These are phyloP conservation scores for Cystofilobasidium capitatum DNA, from an alignment of 768 basidiomycete species.

Conservation along the genomic window DNA sequence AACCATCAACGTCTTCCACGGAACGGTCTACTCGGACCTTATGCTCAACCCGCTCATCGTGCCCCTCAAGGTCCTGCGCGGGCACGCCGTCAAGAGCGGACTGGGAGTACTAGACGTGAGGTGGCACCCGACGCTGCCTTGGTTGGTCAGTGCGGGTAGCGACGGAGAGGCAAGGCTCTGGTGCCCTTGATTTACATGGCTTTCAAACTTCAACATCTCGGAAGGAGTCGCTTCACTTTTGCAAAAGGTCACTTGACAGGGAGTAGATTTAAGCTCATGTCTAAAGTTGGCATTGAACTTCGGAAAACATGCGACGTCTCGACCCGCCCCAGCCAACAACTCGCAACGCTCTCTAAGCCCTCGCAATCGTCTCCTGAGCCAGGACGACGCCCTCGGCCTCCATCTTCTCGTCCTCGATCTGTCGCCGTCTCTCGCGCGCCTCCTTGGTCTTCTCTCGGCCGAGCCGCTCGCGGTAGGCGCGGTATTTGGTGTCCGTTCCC, in stretches of 20 bases:
- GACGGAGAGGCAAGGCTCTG: constrained; percentile 82
- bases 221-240: no score
- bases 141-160: constrained; percentile 85
- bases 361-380: constrained; percentile 6
- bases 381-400: constrained; percentile 6
- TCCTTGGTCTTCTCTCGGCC: background rate
- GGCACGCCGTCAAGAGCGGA: constrained; percentile 74
- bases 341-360: no score
- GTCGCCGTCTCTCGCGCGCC: background rate
- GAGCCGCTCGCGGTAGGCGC: constrained; percentile 18
- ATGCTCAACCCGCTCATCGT: constrained; percentile 97
- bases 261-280: no score
- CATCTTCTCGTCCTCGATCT: constrained; percentile 14
- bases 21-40: constrained; percentile 84
- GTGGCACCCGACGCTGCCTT: constrained; percentile 84
- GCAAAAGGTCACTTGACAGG: no score
- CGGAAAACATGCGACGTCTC: no score
- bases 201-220: no score
- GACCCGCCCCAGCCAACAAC: no score
- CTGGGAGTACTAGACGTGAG: constrained; percentile 82
- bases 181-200: constrained; percentile 47
- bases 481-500: constrained; percentile 16
- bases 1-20: constrained; percentile 92
- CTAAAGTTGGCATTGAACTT: no score
- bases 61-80: constrained; percentile 87